Evolutionary conservation across 2,329 filamentous ascomycete genomes (phyloP), one percentile per base, ranked within the genome.

Genomic region (Talaromyces marneffei): DNA sequence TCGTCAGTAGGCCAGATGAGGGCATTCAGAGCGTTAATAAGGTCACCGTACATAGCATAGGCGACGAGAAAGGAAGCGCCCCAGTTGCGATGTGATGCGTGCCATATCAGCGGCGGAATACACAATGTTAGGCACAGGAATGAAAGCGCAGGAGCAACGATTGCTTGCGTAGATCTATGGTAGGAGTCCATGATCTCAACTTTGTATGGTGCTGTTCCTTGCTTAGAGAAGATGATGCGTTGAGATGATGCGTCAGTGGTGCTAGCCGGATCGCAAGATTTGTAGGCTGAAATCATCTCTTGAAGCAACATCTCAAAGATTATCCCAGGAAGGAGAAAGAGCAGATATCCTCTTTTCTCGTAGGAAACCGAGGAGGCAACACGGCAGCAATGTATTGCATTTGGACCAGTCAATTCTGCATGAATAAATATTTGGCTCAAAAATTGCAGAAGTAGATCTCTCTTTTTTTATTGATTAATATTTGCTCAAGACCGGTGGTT

Each of bases 1-100:
- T 87, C 75, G 65, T 87, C 83, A 7, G 78, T 82, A 0, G 82
- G 80, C 87, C 87, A 90, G 63, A 89, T 80, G 55, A 87, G 70
- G 1, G 85, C 78, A 68, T 90, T 89, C 76, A 85, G 72, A 64
- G 85, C 78, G 65, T 79, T 82, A 70, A 83, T 79, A 58, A 86
- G 60, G 66, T 87, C 87, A 62, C 80, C 70, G n/a, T 85, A 61
- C 25, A 82, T 72, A 58, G 83, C 74, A 79, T 83, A 87, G 56
- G 78, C 68, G 54, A 87, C 80, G 37, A 89, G 76, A 31, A 79
- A 80, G 18, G 79, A 78, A 6, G 85, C 82, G 12, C 85, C 80
- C 57, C 87, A 75, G 70, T 89, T 90, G 61, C 79, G 78, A 65
- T 86, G 84, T 57, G 79, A 79, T 62, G 80, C 76, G 70, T 89